These are phyloP conservation scores for Madurella mycetomatis DNA, from an alignment of 2,329 filamentous ascomycete genomes.

Conservation along the genomic window DNA sequence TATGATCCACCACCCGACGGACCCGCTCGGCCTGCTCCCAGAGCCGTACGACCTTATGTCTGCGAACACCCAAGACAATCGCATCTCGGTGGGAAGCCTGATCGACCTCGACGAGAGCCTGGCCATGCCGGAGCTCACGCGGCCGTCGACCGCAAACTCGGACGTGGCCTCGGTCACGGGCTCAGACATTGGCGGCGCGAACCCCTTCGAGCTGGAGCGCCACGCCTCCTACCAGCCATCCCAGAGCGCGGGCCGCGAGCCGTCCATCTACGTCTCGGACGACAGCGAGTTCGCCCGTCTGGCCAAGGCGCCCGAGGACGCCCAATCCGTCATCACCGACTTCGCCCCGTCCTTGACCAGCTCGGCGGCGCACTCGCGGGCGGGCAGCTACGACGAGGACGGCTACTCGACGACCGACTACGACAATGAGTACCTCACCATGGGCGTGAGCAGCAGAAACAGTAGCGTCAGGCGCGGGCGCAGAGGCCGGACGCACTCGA, in stretches of 20 bases:
- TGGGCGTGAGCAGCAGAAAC: constrained; percentile 14
- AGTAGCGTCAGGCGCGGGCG: constrained; percentile 12
- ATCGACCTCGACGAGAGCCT: constrained; percentile 35
- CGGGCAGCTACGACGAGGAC: constrained; percentile 30
- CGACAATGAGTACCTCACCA: constrained; percentile 25
- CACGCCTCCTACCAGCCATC: constrained; percentile 49
- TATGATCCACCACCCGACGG: constrained; percentile 45
- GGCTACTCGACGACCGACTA: constrained; percentile 27
- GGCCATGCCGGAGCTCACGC: constrained; percentile 44
- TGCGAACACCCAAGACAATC: constrained; percentile 30
- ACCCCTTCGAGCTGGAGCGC: constrained; percentile 61
- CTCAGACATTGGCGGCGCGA: constrained; percentile 51
- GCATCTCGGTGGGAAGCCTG: constrained; percentile 34
- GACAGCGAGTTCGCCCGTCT: constrained; percentile 48
- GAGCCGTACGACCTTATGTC: constrained; percentile 34
- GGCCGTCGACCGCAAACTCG: constrained; percentile 58
- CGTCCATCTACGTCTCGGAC: constrained; percentile 58
- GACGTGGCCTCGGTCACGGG: constrained; percentile 53
- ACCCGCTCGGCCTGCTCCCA: constrained; percentile 38
- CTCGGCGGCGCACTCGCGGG: constrained; percentile 19
- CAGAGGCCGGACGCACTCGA: constrained; percentile 9
- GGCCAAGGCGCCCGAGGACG: constrained; percentile 20
- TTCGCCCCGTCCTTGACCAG: neutral
- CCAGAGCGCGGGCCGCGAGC: constrained; percentile 39
- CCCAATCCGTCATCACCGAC: constrained; percentile 19